Evolutionary conservation across 129 eudicot species (phyloP), one percentile per base, ranked within the genome.

Genomic region (Ambrosia trifida): DNA sequence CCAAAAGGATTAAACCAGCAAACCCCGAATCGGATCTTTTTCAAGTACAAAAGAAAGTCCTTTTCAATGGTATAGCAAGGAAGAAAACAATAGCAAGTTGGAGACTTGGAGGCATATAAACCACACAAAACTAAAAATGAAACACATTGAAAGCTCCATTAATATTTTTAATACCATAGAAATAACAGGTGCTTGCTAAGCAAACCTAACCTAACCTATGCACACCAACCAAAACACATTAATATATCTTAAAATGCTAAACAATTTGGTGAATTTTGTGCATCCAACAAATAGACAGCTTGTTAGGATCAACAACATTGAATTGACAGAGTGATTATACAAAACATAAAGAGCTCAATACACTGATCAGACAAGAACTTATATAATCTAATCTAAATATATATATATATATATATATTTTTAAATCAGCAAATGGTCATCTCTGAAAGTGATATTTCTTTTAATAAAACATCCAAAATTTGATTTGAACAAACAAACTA

Each of bases 61-160:
- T 36, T 32, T 32, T 44, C 41, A 9, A 31, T 30, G 30, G 30
- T 8, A n/a, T 24, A 40, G 33, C 35, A 30, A 66, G 47, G 16
- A 32, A 45, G 47, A 68, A 57, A 54, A 19, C 51, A 75, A 75
- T 58, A 43, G 60, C 24, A 67, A 50, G 62, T 38, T 46, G 62
- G 68, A 17, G 40, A 11, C 5, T 38, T 46, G 62, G 68, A 17
- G 40, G 16, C 5, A 11, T 74, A 16, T 31, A 47, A 46, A 59
- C 49, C 56, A 58, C 65, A 56, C 8, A 5, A 72, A 24, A 41
- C 13, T n/a, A 9, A 49, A 16, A 24, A 24, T 35, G 12, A 33
- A 9, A 47, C 13, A 46, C 57, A 14, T 13, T 65, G 66, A 74
- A 77, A 77, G 81, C 66, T 49, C 40, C 70, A 49, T 69, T 35